A percentile compares a stretch with the other conserved stretches of the same genome.
Conservation (phyloP, 2,329 filamentous ascomycete genomes). For the Metarhizium robertsii region DNA sequence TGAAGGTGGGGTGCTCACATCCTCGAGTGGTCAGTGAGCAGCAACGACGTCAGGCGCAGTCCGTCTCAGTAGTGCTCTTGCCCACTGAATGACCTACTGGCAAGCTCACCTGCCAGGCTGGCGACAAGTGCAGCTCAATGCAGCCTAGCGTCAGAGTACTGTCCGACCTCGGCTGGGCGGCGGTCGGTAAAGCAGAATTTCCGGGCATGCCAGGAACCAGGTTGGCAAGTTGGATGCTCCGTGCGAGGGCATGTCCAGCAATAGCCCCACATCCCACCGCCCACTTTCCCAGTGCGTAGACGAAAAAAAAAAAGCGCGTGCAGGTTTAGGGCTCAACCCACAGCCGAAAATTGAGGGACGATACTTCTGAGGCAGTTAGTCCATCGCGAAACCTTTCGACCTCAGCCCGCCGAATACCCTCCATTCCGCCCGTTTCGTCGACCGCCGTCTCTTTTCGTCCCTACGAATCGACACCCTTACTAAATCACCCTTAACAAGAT, state of each 20-base stretch:
- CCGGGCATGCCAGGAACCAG: constrained; percentile 2
- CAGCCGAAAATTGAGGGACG: constrained; percentile 13
- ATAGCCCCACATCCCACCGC: neutral
- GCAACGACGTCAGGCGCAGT: constrained; percentile 8
- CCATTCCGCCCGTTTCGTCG: constrained; percentile 7
- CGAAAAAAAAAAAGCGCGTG: neutral
- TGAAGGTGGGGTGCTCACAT: neutral
- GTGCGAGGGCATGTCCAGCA: too few relatives aligned
- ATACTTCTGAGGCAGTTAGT: constrained; percentile 2
- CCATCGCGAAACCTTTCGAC: constrained; percentile 8
- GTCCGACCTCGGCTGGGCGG: constrained; percentile 1
- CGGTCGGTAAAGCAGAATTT: constrained; percentile 13
- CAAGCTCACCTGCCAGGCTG: too few relatives aligned
- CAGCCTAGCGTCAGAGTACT: neutral
- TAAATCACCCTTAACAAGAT: constrained; percentile 35
- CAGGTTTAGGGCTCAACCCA: constrained; percentile 22
- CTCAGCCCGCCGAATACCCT: constrained; percentile 6
- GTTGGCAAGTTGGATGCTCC: too few relatives aligned
- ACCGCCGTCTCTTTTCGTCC: constrained; percentile 22
- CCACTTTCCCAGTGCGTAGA: neutral
- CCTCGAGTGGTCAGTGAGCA: neutral
- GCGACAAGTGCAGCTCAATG: neutral
- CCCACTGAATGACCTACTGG: neutral
- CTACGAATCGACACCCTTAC: constrained; percentile 12
- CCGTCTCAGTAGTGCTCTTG: neutral